Conservation (phyloP, 768 basidiomycete genomes). For the Suillus americanus region DNA sequence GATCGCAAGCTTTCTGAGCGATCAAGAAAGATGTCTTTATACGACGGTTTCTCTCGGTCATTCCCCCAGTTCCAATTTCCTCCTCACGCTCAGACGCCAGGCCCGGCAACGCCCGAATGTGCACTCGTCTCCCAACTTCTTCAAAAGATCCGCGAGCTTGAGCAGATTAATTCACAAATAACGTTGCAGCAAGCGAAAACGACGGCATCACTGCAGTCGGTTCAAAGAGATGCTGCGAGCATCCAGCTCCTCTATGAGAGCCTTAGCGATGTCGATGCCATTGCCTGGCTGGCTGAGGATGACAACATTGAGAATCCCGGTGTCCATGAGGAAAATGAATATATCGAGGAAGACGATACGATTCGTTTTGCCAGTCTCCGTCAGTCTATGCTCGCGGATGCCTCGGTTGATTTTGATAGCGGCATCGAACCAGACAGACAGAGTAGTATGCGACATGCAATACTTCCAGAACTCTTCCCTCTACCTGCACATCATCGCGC, state of each 20-base stretch:
- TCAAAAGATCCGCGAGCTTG: constrained; percentile 73
- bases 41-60: constrained; percentile 24
- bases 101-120: constrained; percentile 37
- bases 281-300: constrained; percentile 42
- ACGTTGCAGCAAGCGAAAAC: constrained; percentile 65
- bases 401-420: constrained; percentile 19
- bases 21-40: constrained; percentile 20
- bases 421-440: constrained; percentile 23
- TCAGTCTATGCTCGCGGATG: constrained; percentile 22
- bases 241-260: constrained; percentile 72
- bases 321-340: constrained; percentile 20
- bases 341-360: constrained; percentile 31
- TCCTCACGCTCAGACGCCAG: constrained; percentile 13
- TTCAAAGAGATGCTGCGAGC: constrained; percentile 69
- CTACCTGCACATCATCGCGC: constrained; percentile 26
- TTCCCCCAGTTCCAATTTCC: constrained; percentile 21
- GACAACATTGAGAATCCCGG: constrained; percentile 35
- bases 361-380: constrained; percentile 31
- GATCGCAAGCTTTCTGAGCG: constrained; percentile 12
- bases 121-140: constrained; percentile 70
- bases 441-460: constrained; percentile 23
- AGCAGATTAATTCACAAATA: constrained; percentile 69
- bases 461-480: constrained; percentile 20
- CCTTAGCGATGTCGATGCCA: constrained; percentile 53
- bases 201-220: constrained; percentile 57